Base-by-base conservation (phyloP, 768 basidiomycete species). In the Galerina marginata region DNA sequence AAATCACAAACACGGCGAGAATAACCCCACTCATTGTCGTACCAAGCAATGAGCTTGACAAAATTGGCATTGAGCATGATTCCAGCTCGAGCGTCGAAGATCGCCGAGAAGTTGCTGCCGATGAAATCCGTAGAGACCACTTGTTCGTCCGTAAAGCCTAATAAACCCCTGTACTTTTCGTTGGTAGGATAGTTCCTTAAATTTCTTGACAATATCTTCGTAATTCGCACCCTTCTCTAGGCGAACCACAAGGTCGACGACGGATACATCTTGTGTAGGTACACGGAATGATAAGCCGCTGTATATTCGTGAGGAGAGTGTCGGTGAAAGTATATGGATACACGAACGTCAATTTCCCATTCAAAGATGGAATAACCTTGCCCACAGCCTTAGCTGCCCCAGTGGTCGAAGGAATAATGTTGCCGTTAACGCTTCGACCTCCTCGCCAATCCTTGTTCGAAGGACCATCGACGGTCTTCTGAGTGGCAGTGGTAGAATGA, bases 371-470 rank as follows among this genome's bases (percentile, higher is more conserved):
- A 74, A 99, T 98, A 77, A 99, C 95, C 83, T 97, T 96, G 68
- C 95, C 95, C 72, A 96, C 95, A 65, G 95, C 95, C 87, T 99
- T 99, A 75, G 96, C 96, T 66, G 96, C 96, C 79, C 96, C 96
- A 66, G 96, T 98, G 68, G 95, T 96, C 14, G 96, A 97, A 45
- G 96, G 96, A 74, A 99, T 99, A 81, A 99, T 98, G 87, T 98
- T 99, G 83, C 90, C 91, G 78, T 89, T 90, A 64, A 95, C 95
- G 70, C 89, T 88, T 79, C 96, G 96, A 63, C 95, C 95, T 73
- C 95, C 95, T 74, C 95, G 92, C 95, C 95, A 96, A 81, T 96
- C 95, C 83, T 96, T 99, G 83, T 85, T 74, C 45, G 94, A 96
- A 46, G 94, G 93, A 47, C 94, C 95, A 67, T 97, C 96, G 69